Evolutionary conservation across 495 filamentous ascomycete genomes (phyloP).

Genomic region (Penicillium turbatum): DNA sequence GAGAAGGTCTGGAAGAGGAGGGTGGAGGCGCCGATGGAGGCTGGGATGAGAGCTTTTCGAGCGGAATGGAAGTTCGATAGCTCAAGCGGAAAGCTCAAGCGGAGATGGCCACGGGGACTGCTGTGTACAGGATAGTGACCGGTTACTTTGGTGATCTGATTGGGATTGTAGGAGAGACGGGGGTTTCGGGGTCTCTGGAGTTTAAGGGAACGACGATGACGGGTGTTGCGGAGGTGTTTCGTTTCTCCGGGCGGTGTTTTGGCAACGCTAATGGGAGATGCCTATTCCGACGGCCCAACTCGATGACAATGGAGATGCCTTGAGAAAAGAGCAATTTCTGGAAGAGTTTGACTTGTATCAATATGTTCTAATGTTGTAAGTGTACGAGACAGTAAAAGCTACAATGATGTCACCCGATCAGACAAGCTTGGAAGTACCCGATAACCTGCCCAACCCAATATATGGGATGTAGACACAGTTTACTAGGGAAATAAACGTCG

Average conservation of each 20-base stretch:
- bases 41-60: slow-evolving; percentile 4
- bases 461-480: not conserved
- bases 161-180: not conserved
- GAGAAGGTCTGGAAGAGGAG: not conserved
- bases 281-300: not conserved
- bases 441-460: not conserved
- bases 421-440: not conserved
- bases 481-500: too few species aligned
- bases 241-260: slow-evolving; percentile 23
- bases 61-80: slow-evolving; percentile 3
- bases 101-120: not conserved
- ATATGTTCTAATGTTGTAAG: not conserved
- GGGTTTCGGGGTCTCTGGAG: not conserved
- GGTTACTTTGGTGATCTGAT: not conserved
- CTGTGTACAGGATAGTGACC: not conserved
- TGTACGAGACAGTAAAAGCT: not conserved
- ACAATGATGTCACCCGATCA: slow-evolving; percentile 1
- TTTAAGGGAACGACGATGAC: slow-evolving; percentile 18
- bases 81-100: too few species aligned
- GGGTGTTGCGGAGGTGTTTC: slow-evolving; percentile 22
- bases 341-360: not conserved
- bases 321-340: not conserved
- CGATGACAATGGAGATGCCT: not conserved
- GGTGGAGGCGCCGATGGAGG: not conserved
- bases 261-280: not conserved